Evolutionary conservation across 2,329 filamentous ascomycete genomes (phyloP).

Genomic region (Cadophora sp.): DNA sequence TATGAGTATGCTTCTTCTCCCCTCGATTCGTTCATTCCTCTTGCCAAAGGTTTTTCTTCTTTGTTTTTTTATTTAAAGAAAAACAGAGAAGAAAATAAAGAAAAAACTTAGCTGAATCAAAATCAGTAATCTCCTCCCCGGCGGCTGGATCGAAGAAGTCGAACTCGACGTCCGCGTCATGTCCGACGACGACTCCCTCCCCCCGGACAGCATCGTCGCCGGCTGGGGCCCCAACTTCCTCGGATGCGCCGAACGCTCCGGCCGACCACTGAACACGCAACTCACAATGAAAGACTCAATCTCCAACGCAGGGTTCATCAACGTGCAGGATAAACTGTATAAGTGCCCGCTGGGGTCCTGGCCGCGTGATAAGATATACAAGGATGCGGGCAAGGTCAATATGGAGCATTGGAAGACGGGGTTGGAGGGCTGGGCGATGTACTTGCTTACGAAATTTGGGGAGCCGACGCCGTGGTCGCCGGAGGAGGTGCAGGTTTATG

Average conservation of each 20-base stretch:
- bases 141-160: conserved; percentile 41
- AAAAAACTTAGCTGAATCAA: neutral
- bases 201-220: neutral
- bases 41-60: no score
- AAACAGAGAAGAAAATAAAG: no score
- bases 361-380: neutral
- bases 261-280: conserved; percentile 7
- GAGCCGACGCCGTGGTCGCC: conserved; percentile 13
- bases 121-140: conserved; percentile 33
- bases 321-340: conserved; percentile 13
- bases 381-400: conserved; percentile 1
- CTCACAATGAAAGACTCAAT: conserved; percentile 9
- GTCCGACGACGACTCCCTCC: conserved; percentile 38
- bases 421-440: conserved; percentile 26
- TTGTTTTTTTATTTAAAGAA: no score
- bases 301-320: conserved; percentile 5
- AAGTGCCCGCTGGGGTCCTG: neutral
- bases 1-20: neutral
- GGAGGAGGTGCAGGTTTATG: conserved; percentile 19
- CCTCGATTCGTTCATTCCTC: neutral
- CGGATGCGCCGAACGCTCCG: conserved; percentile 5
- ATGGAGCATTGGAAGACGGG: conserved; percentile 36
- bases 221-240: conserved; percentile 13
- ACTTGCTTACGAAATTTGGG: conserved; percentile 33
- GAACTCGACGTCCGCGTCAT: conserved; percentile 15